A percentile compares a stretch with the other conserved stretches of the same genome.
Evolutionary conservation across 2,329 filamentous ascomycete species (phyloP).

Genomic region (Calonectria hawksworthii): DNA sequence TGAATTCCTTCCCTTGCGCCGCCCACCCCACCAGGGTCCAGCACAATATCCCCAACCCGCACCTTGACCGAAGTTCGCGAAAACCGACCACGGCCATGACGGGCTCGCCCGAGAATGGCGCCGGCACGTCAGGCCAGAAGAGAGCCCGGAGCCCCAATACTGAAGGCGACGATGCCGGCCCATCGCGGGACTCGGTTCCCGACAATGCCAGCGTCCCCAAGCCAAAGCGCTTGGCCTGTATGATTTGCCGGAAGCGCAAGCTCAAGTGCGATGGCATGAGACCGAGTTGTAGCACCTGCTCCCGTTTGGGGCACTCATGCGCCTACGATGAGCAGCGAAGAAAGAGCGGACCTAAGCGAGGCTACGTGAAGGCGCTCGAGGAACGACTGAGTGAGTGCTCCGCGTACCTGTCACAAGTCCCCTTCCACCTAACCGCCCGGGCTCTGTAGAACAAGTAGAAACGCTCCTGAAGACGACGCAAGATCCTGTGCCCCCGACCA

Average conservation of each 20-base stretch:
- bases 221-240: conserved; percentile 94
- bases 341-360: conserved; percentile 94
- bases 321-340: conserved; percentile 92
- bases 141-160: conserved; percentile 46
- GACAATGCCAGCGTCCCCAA: conserved; percentile 76
- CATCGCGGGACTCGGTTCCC: conserved; percentile 57
- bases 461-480: conserved; percentile 84
- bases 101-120: conserved; percentile 54
- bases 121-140: conserved; percentile 49
- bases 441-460: conserved; percentile 86
- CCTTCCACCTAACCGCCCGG: conserved; percentile 35
- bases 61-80: conserved; percentile 17
- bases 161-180: conserved; percentile 51
- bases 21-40: conserved; percentile 27
- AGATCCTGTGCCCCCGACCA: conserved; percentile 60
- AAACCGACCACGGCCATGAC: conserved; percentile 46
- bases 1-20: conserved; percentile 22
- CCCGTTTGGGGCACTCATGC: conserved; percentile 87
- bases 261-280: conserved; percentile 88
- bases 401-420: conserved; percentile 11
- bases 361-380: conserved; percentile 94
- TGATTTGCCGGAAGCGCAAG: conserved; percentile 93
- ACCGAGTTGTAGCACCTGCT: conserved; percentile 90
- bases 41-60: not conserved
- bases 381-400: conserved; percentile 83